Percentiles rank a stretch among this genome's conserved stretches.
phyloP scores from a whole-genome alignment of 2,329 filamentous ascomycete genomes.

The Colletotrichum liaoningense region DNA sequence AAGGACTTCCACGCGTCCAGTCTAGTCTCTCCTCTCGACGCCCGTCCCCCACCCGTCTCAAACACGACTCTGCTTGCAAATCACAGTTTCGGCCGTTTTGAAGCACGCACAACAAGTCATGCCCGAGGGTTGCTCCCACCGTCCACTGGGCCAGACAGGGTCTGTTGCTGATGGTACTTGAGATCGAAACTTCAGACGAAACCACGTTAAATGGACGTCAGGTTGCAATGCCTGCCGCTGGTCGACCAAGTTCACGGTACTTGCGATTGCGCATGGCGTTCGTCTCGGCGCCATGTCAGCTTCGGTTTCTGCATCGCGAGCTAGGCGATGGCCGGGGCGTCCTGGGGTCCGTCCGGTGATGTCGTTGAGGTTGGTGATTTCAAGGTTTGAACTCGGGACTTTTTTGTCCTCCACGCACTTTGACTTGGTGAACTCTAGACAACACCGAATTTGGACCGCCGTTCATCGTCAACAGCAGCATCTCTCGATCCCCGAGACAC shows the following conservation, averaged over 20 bases:
- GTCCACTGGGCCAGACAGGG: neutral
- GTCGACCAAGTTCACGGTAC: conserved; percentile 21
- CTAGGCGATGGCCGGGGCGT: neutral
- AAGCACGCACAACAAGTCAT: conserved; percentile 26
- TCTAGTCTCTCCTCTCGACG: conserved; percentile 7
- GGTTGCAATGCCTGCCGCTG: conserved; percentile 4
- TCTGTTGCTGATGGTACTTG: conserved; percentile 6
- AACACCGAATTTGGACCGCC: conserved; percentile 12
- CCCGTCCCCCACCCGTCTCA: conserved; percentile 30
- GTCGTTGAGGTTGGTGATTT: neutral
- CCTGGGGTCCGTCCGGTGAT: neutral
- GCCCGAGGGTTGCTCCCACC: neutral
- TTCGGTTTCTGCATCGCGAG: neutral
- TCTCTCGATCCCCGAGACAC: conserved; percentile 18
- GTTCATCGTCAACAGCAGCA: neutral
- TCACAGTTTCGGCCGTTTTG: conserved; percentile 26
- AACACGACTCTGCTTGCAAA: conserved; percentile 27
- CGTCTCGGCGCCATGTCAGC: conserved; percentile 13
- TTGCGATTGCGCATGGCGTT: conserved; percentile 6
- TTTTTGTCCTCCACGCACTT: neutral
- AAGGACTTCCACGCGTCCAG: conserved; percentile 29
- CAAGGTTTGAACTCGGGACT: neutral
- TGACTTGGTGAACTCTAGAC: neutral
- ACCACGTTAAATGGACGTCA: conserved; percentile 19
- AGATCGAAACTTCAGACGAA: conserved; percentile 31